phyloP scores from a whole-genome alignment of 192 early-diverging fungal genomes.

The Phlyctochytrium planicorne region DNA sequence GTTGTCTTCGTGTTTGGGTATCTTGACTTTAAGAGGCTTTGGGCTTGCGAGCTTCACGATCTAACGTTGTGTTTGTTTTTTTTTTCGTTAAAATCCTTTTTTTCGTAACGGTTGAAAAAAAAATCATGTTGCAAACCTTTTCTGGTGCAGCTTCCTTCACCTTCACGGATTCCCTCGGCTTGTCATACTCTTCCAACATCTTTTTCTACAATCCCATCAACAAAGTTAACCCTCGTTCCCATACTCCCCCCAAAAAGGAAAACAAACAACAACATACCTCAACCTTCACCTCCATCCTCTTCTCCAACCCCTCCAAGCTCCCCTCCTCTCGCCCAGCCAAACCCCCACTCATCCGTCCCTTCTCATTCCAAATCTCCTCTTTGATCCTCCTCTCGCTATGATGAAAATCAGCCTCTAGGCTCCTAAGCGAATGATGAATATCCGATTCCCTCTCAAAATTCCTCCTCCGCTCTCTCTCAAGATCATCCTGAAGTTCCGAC shows the following conservation, averaged over 20 bases:
- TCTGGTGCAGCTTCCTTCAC: too few relatives aligned
- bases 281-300: neutral
- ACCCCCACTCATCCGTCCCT: neutral
- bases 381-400: neutral
- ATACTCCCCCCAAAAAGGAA: neutral
- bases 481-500: constrained; percentile 8
- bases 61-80: too few relatives aligned
- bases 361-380: neutral
- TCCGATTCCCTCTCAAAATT: constrained; percentile 24
- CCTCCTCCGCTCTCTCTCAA: constrained; percentile 21
- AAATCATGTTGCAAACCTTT: too few relatives aligned
- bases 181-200: neutral
- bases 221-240: neutral
- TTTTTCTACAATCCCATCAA: neutral
- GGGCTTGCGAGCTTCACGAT: too few relatives aligned
- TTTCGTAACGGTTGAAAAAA: too few relatives aligned
- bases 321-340: too few relatives aligned
- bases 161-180: too few relatives aligned
- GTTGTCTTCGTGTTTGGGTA: too few relatives aligned
- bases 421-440: neutral
- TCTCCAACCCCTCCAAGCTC: neutral
- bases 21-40: too few relatives aligned
- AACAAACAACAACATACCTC: neutral
- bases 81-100: too few relatives aligned
- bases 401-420: neutral